A percentile compares a stretch with the other conserved stretches of the same genome.
Evolutionary conservation across 352 stramenopile species (phyloP).

Genomic region (Lagenidium giganteum): DNA sequence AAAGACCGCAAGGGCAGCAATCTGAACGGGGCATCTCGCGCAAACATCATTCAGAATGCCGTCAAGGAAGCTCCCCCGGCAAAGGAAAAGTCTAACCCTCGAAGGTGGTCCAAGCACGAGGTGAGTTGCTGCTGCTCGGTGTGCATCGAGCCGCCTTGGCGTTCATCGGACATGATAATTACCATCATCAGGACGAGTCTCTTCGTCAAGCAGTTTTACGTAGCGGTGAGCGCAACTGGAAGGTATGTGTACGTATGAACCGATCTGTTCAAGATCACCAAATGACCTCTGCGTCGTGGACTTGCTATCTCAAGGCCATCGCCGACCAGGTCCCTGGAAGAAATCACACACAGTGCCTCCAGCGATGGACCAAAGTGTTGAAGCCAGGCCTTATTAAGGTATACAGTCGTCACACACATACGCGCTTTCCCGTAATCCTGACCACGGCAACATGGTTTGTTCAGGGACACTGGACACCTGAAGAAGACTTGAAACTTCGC

Average conservation of each 20-base stretch:
- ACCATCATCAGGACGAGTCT: slow-evolving; percentile 77
- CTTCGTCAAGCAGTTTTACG: slow-evolving; percentile 77
- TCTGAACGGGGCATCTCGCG: slow-evolving; percentile 61
- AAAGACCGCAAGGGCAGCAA: slow-evolving; percentile 72
- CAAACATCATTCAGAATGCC: slow-evolving; percentile 66
- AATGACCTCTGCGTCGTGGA: neutral
- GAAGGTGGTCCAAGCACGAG: slow-evolving; percentile 80
- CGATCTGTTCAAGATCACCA: no score
- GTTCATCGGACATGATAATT: neutral
- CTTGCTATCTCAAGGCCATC: slow-evolving; percentile 47
- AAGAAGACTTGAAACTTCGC: slow-evolving; percentile 85
- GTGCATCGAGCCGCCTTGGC: neutral
- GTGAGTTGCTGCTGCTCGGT: slow-evolving; percentile 9
- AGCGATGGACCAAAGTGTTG: slow-evolving; percentile 92
- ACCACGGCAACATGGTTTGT: no score
- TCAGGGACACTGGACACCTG: slow-evolving; percentile 89
- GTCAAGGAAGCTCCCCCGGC: slow-evolving; percentile 74
- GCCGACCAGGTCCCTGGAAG: slow-evolving; percentile 86
- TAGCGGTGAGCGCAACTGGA: slow-evolving; percentile 86
- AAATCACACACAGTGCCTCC: slow-evolving; percentile 92
- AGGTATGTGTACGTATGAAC: slow-evolving; percentile 16
- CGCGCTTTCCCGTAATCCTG: neutral
- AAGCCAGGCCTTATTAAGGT: slow-evolving; percentile 92
- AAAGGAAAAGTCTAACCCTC: slow-evolving; percentile 83
- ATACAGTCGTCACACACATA: no score